Evolutionary conservation across 2,329 filamentous ascomycete genomes (phyloP), one percentile per base, ranked within the genome.

Genomic region (Fusarium brevicatenulatum): DNA sequence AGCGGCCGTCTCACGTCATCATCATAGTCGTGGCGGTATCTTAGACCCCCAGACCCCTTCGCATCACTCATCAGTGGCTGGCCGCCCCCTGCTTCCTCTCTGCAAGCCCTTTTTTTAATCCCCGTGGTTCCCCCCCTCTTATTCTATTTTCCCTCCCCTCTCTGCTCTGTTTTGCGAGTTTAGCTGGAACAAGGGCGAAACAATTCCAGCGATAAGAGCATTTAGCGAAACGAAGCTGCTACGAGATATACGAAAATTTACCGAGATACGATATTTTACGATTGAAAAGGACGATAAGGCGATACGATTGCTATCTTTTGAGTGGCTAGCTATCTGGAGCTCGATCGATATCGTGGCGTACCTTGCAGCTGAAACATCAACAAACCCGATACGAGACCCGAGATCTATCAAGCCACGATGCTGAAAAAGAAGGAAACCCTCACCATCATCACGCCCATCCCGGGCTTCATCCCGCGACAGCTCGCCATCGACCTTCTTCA

Each of bases 401-500:
- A 53, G 34, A 53, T 53, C 50, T n/a, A 53, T 53, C 34, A 53
- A 52, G 59, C 60, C 70, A 82, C 79, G 68, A 88, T 90, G 84
- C 81, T 90, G 70, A 85, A 87, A 73, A 92, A 90, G 80, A 92
- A 91, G 79, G 88, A 90, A 71, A 85, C 86, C 32, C 91, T 91
- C 80, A 92, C 90, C 32, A 88, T 91, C 73, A 88, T 93, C 78
- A 93, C 91, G 64, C 90, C 91, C 50, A 92, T 93, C 56, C 91
- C 91, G 37, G 85, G 86, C 78, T 91, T 90, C 81, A 92, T 93
- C 72, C 91, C 91, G 23, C 90, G 91, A 69, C 90, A 93, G 80
- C 86, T 93, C 61, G 91, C 91, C 73, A 87, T 93, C 82, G 91
- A 93, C 79, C 91, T 93, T 79, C 88, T 93, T 64, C 91, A 93